Evolutionary conservation across 2,329 filamentous ascomycete species (phyloP), one percentile per base, ranked within the genome.

Genomic region (Aspergillus uvarum): DNA sequence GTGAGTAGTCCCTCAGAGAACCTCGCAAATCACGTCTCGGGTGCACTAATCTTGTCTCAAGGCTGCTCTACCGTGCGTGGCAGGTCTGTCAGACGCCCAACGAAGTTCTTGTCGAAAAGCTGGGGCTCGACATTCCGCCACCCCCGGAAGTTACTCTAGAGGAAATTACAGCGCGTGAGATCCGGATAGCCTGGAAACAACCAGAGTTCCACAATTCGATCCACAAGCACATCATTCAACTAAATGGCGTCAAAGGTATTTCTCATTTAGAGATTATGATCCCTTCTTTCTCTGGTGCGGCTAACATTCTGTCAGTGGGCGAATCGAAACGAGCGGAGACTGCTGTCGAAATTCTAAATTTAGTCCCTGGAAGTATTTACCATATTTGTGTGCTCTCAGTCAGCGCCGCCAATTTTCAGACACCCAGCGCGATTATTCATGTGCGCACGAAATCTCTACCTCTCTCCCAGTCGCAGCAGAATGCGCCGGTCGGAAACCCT

Each of bases 331-430:
- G 87, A 68, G 85, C 87, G 66, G 92, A 96, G 74, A 92, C 89
- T 0, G 90, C 92, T n/a, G 92, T 97, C 56, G 93, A 91, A 50
- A 92, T 99, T 58, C 92, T 90, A 32, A 92, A 93, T 44, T 82
- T 99, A 7, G 88, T 89, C 68, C 92, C 95, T 0, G 88, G 89
- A 65, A 90, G 91, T 69, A 96, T 93, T 70, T 98, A 98, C 78
- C 96, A 96, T 65, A 88, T 99, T 29, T 89, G 94, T 61, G 91
- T 98, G 56, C 90, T 97, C 67, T 92, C 94, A 44, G 89, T 97
- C 56, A 96, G 94, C 52, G 86, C 89, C 31, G 92, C 93, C 67
- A 96, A 95, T 75, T 98, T 98, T 70, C 92, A 96, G 72, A 92
- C 93, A 0, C 90, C 91, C 42, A 97, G 95, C 74, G 84, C 87